Percentiles rank a stretch among this genome's conserved stretches.
Evolutionary conservation across 106 monocot species (phyloP).

Genomic region (Allium sativum): DNA sequence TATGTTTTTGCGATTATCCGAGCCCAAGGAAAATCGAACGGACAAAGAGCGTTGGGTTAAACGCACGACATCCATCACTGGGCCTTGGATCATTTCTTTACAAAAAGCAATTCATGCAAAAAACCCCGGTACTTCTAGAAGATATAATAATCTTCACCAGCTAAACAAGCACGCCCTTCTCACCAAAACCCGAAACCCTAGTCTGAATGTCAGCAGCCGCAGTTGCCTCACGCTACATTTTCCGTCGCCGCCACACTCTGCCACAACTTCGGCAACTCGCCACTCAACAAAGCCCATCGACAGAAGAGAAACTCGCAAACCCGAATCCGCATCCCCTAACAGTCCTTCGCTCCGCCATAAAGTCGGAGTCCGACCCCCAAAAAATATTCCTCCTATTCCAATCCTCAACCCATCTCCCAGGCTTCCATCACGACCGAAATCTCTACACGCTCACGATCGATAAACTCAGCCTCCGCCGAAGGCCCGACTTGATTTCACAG

Average conservation of each 20-base stretch:
- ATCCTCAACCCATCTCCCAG: constrained; percentile 12
- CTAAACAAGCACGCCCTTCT: background rate
- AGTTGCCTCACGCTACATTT: background rate
- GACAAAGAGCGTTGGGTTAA: too few relatives aligned
- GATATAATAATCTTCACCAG: too few relatives aligned
- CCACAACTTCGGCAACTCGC: constrained; percentile 2
- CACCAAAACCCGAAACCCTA: background rate
- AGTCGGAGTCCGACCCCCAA: constrained; percentile 11
- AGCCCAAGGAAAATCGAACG: too few relatives aligned
- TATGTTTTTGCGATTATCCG: too few relatives aligned
- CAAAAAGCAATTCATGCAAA: too few relatives aligned
- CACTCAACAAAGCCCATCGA: background rate
- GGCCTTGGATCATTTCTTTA: too few relatives aligned
- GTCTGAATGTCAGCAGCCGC: background rate
- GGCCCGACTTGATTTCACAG: constrained; percentile 16
- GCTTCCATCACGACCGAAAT: constrained; percentile 8
- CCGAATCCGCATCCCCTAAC: constrained; percentile 1
- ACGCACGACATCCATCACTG: too few relatives aligned
- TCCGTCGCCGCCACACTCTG: background rate
- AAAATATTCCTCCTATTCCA: constrained; percentile 8
- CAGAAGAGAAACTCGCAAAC: background rate
- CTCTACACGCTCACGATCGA: constrained; percentile 1
- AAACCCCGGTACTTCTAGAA: too few relatives aligned
- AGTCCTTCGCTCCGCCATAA: background rate
- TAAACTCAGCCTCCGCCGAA: constrained; percentile 14